A percentile compares a stretch with the other conserved stretches of the same genome.
phyloP scores from a whole-genome alignment of 495 filamentous ascomycete genomes.

The Pseudomonodictys pantanalensis region DNA sequence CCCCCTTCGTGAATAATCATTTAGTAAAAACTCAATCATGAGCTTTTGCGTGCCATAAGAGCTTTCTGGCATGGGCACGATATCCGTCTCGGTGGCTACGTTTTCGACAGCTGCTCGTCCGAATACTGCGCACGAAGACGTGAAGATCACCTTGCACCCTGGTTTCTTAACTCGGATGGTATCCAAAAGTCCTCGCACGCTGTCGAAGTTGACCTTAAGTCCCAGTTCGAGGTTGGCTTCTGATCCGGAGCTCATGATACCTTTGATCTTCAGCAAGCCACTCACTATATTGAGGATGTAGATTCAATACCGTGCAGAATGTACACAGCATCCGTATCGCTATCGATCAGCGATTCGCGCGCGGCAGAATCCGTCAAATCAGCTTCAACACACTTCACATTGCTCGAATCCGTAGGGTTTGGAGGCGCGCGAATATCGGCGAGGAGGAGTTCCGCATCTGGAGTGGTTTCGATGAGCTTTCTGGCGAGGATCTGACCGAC shows the following conservation, averaged over 20 bases:
- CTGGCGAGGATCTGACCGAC: conserved; percentile 31
- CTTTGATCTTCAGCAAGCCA: no score
- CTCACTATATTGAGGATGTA: no score
- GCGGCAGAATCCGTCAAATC: conserved; percentile 27
- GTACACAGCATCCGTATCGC: conserved; percentile 24
- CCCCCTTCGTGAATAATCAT: conserved; percentile 33
- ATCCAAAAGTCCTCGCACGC: conserved; percentile 30
- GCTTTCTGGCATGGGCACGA: conserved; percentile 31
- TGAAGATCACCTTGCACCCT: conserved; percentile 34
- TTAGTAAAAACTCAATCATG: conserved; percentile 34
- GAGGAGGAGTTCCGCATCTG: conserved; percentile 25
- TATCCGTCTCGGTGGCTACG: conserved; percentile 24
- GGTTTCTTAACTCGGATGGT: conserved; percentile 14
- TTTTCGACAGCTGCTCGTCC: conserved; percentile 27
- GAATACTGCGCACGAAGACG: conserved; percentile 29
- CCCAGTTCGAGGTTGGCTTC: conserved; percentile 33
- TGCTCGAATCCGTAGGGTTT: conserved; percentile 18
- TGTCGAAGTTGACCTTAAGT: conserved; percentile 34
- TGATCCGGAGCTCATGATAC: conserved; percentile 31
- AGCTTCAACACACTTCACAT: conserved; percentile 23
- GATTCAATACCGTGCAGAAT: conserved; percentile 36
- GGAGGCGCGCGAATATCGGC: conserved; percentile 24
- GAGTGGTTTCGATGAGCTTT: conserved; percentile 14
- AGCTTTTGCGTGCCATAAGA: conserved; percentile 34
- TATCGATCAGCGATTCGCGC: conserved; percentile 8